These are phyloP conservation scores for Cystobasidium pallidum DNA, from an alignment of 1,284 basidiomycete genomes.

Conservation along the genomic window DNA sequence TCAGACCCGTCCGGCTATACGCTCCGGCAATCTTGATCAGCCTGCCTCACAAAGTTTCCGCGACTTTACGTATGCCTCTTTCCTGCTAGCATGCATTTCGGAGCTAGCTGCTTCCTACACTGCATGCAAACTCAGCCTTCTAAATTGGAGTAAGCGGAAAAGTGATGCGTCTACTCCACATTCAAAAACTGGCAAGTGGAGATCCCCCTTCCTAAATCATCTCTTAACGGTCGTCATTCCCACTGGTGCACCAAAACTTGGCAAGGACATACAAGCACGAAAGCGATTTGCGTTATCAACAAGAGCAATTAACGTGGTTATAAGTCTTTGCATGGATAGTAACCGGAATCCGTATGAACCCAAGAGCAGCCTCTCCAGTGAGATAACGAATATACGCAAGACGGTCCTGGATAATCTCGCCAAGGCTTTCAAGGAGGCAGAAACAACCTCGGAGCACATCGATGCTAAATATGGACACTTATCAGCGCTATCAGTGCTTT, in stretches of 20 bases:
- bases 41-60: slow-evolving; percentile 49
- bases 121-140: slow-evolving; percentile 81
- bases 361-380: slow-evolving; percentile 69
- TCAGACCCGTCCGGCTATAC: background rate
- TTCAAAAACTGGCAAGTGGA: background rate
- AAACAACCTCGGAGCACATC: slow-evolving; percentile 64
- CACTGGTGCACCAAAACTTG: slow-evolving; percentile 53
- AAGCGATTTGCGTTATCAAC: slow-evolving; percentile 61
- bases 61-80: slow-evolving; percentile 72
- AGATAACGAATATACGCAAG: slow-evolving; percentile 83
- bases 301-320: slow-evolving; percentile 89
- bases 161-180: slow-evolving; percentile 2
- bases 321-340: slow-evolving; percentile 87
- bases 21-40: slow-evolving; percentile 34
- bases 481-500: slow-evolving; percentile 83
- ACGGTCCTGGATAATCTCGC: slow-evolving; percentile 86
- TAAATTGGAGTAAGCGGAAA: slow-evolving; percentile 28
- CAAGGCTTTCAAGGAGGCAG: slow-evolving; percentile 81
- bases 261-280: slow-evolving; percentile 53
- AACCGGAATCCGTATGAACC: slow-evolving; percentile 60
- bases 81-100: slow-evolving; percentile 88
- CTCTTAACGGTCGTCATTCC: slow-evolving; percentile 56
- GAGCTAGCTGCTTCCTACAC: slow-evolving; percentile 94
- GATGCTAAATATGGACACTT: slow-evolving; percentile 86
- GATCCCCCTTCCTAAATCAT: slow-evolving; percentile 49